Percentiles rank a stretch among this genome's conserved stretches.
Conservation (phyloP, 2,329 filamentous ascomycete genomes). For the Blumeriella jaapii region DNA sequence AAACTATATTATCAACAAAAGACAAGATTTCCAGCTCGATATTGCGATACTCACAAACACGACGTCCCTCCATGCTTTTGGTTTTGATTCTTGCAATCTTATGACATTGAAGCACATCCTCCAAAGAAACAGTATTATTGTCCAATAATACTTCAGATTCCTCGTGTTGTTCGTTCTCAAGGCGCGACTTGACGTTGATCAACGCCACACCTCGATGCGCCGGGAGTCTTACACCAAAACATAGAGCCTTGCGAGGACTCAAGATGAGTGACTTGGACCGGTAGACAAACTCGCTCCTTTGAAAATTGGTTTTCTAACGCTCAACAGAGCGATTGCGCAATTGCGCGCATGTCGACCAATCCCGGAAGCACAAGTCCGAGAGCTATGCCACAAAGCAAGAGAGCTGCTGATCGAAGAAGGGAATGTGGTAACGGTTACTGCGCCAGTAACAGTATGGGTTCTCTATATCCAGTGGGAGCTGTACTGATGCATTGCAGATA, state of each 20-base stretch:
- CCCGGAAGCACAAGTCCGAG: slow-evolving; percentile 86
- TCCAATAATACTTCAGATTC: too few species aligned
- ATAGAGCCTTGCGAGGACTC: too few species aligned
- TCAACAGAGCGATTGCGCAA: slow-evolving; percentile 78
- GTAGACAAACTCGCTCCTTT: too few species aligned
- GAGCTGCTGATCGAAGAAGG: slow-evolving; percentile 96
- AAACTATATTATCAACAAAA: too few species aligned
- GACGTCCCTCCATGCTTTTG: too few species aligned
- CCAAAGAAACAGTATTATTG: too few species aligned
- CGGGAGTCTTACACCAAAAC: slow-evolving; percentile 6
- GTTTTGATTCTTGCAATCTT: too few species aligned
- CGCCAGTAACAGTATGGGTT: slow-evolving; percentile 68
- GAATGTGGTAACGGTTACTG: slow-evolving; percentile 90
- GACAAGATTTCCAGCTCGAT: too few species aligned
- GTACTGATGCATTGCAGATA: slow-evolving; percentile 43
- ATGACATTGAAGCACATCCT: too few species aligned
- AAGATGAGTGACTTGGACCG: slow-evolving; percentile 89
- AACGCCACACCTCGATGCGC: slow-evolving; percentile 16
- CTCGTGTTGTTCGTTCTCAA: neutral
- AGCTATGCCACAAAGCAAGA: slow-evolving; percentile 93
- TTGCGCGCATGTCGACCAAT: slow-evolving; percentile 93
- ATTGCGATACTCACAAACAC: too few species aligned
- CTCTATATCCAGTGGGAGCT: neutral
- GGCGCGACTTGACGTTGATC: slow-evolving; percentile 1
- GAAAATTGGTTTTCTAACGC: too few species aligned